A percentile compares a stretch with the other conserved stretches of the same genome.
These are phyloP conservation scores for Arabidopsis thaliana DNA, from an alignment of 345 rosid species.

Conservation along the genomic window DNA sequence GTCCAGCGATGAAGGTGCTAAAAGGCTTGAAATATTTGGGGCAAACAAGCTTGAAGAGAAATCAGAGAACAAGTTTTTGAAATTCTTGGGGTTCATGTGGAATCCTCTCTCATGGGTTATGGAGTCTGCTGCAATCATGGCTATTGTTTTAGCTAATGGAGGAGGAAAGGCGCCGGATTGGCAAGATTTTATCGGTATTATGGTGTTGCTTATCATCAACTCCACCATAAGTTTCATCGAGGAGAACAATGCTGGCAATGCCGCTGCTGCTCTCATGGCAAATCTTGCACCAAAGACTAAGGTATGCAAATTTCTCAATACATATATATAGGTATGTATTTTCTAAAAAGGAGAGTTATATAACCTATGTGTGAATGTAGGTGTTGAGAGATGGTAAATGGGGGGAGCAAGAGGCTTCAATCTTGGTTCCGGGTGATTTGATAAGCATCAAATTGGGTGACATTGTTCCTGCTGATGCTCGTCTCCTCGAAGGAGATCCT, in stretches of 20 bases:
- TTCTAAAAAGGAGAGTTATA: neutral
- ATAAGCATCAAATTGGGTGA: constrained; percentile 93
- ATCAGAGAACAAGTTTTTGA: constrained; percentile 72
- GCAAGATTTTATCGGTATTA: constrained; percentile 90
- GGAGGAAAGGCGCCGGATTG: constrained; percentile 93
- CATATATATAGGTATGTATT: neutral
- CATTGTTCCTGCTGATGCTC: constrained; percentile 91
- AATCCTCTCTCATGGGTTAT: constrained; percentile 97
- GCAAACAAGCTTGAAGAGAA: constrained; percentile 89
- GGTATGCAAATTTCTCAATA: constrained; percentile 43
- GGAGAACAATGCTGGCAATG: constrained; percentile 94
- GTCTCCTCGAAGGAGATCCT: constrained; percentile 91
- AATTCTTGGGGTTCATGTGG: constrained; percentile 97
- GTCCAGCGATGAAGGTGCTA: constrained; percentile 65
- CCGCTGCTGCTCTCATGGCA: constrained; percentile 96
- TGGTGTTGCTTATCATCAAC: constrained; percentile 74
- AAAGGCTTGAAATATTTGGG: constrained; percentile 80
- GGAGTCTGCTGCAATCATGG: constrained; percentile 95
- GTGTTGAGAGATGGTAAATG: constrained; percentile 86
- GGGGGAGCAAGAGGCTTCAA: constrained; percentile 81
- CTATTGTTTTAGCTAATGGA: constrained; percentile 88
- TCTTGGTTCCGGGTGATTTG: constrained; percentile 88
- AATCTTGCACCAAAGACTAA: constrained; percentile 92
- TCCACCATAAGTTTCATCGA: constrained; percentile 96
- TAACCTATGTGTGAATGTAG: constrained; percentile 35